Evolutionary conservation across 2,329 filamentous ascomycete species (phyloP).

Genomic region (Fusarium sp.): DNA sequence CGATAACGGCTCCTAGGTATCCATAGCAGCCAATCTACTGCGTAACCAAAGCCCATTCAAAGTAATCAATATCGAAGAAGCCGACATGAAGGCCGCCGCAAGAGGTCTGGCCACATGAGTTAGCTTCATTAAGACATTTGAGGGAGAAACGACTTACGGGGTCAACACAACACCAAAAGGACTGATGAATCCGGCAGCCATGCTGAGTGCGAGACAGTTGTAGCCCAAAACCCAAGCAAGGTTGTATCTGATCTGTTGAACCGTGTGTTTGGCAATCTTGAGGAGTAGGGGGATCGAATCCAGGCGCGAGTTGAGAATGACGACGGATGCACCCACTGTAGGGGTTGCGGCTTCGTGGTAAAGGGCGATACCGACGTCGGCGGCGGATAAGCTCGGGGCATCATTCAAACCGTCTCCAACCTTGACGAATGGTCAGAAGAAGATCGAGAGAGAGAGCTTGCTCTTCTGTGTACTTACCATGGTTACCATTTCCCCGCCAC

Average conservation of each 20-base stretch:
- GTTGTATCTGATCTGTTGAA: slow-evolving; percentile 5
- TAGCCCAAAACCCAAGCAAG: slow-evolving; percentile 6
- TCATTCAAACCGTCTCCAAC: slow-evolving; percentile 13
- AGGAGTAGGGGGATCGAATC: not conserved
- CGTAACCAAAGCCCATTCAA: slow-evolving; percentile 5
- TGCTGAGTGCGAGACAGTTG: not conserved
- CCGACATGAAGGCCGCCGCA: not conserved
- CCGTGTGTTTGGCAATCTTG: not conserved
- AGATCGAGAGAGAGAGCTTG: no score
- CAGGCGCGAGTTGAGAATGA: slow-evolving; percentile 8
- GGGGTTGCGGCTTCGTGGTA: slow-evolving; percentile 1
- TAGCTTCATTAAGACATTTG: no score
- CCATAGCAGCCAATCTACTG: not conserved
- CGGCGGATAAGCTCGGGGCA: not conserved
- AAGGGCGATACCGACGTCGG: slow-evolving; percentile 7
- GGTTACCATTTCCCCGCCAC: not conserved
- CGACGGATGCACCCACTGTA: not conserved
- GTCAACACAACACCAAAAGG: not conserved
- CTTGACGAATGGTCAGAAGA: not conserved
- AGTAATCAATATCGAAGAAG: not conserved
- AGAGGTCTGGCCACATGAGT: not conserved
- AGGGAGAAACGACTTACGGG: not conserved
- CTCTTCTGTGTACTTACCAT: not conserved
- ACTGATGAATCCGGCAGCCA: slow-evolving; percentile 3
- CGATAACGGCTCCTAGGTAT: not conserved